Evolutionary conservation across 352 stramenopile genomes (phyloP).

Genomic region (Phytophthora fragariae): DNA sequence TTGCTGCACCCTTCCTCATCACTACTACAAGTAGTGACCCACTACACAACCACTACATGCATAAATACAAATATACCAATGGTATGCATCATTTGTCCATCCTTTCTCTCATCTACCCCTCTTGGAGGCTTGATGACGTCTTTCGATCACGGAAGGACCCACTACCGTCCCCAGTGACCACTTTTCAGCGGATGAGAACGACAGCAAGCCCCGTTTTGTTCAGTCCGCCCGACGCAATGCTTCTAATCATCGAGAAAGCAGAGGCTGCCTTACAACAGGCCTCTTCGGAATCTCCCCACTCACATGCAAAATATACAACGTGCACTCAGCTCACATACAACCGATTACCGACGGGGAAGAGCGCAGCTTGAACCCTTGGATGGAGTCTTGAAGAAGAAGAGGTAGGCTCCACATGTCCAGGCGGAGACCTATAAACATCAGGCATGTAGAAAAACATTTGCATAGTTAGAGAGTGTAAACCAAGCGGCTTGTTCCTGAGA

Average conservation of each 20-base stretch:
- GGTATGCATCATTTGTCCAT: slow-evolving; percentile 26
- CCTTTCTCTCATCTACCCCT: slow-evolving; percentile 73
- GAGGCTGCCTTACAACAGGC: slow-evolving; percentile 25
- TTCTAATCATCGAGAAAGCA: slow-evolving; percentile 87
- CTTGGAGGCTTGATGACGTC: slow-evolving; percentile 68
- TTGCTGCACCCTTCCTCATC: slow-evolving; percentile 39
- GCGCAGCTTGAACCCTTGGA: slow-evolving; percentile 31
- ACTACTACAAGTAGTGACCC: background rate
- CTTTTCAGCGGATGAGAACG: slow-evolving; percentile 75
- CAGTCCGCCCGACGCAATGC: slow-evolving; percentile 88
- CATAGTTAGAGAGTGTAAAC: slow-evolving; percentile 48
- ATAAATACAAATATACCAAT: slow-evolving; percentile 24
- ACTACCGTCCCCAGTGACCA: slow-evolving; percentile 47
- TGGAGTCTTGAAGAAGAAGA: slow-evolving; percentile 21
- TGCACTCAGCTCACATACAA: slow-evolving; percentile 10
- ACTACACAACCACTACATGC: slow-evolving; percentile 2
- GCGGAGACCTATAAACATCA: slow-evolving; percentile 46
- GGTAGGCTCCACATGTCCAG: slow-evolving; percentile 36
- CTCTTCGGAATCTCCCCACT: slow-evolving; percentile 40
- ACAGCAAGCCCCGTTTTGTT: slow-evolving; percentile 61
- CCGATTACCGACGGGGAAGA: slow-evolving; percentile 25
- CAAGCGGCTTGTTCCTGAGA: slow-evolving; percentile 24
- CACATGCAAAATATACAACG: slow-evolving; percentile 37
- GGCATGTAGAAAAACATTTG: slow-evolving; percentile 46
- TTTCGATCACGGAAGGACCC: slow-evolving; percentile 74